Conservation (phyloP, 2,329 filamentous ascomycete species). For the Aspergillus sp. region DNA sequence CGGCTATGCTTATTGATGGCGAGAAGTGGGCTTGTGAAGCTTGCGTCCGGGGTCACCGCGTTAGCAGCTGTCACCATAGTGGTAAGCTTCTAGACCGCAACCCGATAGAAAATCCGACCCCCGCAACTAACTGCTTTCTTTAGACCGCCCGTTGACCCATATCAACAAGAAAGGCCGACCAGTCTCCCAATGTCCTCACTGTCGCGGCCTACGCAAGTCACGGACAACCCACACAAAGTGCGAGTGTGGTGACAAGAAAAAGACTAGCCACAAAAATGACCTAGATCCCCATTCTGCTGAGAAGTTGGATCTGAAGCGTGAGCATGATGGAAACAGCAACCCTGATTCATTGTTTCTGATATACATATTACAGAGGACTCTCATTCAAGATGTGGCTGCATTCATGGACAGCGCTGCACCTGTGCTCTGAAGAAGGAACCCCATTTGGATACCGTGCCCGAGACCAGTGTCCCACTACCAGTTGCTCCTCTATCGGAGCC, state of each 20-base stretch:
- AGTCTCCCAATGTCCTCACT: constrained; percentile 96
- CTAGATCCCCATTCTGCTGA: constrained; percentile 33
- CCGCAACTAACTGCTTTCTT: constrained; percentile 12
- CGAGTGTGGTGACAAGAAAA: constrained; percentile 91
- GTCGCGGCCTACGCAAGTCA: constrained; percentile 92
- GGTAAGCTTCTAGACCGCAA: constrained; percentile 60
- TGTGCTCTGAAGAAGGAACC: constrained; percentile 62
- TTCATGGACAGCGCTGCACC: constrained; percentile 59
- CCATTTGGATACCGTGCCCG: constrained; percentile 50
- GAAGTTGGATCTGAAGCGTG: constrained; percentile 40
- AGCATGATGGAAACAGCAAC: constrained; percentile 31
- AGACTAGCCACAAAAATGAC: constrained; percentile 51
- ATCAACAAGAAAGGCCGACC: constrained; percentile 98
- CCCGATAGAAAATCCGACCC: not conserved
- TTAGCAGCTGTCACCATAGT: constrained; percentile 96
- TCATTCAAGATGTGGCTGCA: constrained; percentile 49
- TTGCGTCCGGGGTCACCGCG: constrained; percentile 96
- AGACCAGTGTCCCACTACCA: constrained; percentile 45
- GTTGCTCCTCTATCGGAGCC: constrained; percentile 45
- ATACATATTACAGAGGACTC: constrained; percentile 34
- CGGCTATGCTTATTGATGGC: constrained; percentile 78
- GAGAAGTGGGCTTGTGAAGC: constrained; percentile 98
- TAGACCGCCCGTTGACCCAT: constrained; percentile 87
- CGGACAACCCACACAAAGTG: constrained; percentile 93
- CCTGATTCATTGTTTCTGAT: constrained; percentile 32